These are phyloP conservation scores for Begonia fuchsioides DNA, from an alignment of 306 rosid species.

Conservation along the genomic window DNA sequence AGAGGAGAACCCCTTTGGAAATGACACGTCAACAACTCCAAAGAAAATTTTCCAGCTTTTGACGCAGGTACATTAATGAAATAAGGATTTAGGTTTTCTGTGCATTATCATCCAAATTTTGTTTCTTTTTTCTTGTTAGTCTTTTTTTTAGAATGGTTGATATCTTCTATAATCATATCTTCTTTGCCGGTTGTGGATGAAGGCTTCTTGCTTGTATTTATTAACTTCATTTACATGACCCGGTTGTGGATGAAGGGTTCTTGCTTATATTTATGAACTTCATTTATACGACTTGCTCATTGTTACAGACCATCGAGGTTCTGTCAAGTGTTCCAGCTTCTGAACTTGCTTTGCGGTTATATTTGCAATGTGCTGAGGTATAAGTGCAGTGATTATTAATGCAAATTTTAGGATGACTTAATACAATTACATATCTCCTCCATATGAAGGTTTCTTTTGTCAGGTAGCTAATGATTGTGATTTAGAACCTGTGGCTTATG, in stretches of 20 bases:
- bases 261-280: no score
- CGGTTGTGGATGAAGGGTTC: no score
- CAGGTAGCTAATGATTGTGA: conserved; percentile 97
- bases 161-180: no score
- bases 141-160: no score
- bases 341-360: conserved; percentile 73
- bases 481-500: conserved; percentile 89
- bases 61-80: conserved; percentile 49
- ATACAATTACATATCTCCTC: neutral
- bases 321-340: conserved; percentile 64
- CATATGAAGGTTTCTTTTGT: conserved; percentile 8
- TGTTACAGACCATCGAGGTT: conserved; percentile 65
- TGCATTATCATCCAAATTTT: no score
- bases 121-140: no score
- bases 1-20: conserved; percentile 85
- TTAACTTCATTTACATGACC: no score
- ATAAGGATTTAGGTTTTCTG: no score
- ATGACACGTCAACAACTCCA: conserved; percentile 59
- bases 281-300: conserved; percentile 2
- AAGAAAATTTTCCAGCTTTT: conserved; percentile 93
- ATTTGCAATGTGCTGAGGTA: conserved; percentile 99
- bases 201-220: no score
- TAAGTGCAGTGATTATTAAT: neutral
- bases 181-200: no score
- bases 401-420: no score